phyloP scores from a whole-genome alignment of 139 green algal species.

The Closterium sp. region DNA sequence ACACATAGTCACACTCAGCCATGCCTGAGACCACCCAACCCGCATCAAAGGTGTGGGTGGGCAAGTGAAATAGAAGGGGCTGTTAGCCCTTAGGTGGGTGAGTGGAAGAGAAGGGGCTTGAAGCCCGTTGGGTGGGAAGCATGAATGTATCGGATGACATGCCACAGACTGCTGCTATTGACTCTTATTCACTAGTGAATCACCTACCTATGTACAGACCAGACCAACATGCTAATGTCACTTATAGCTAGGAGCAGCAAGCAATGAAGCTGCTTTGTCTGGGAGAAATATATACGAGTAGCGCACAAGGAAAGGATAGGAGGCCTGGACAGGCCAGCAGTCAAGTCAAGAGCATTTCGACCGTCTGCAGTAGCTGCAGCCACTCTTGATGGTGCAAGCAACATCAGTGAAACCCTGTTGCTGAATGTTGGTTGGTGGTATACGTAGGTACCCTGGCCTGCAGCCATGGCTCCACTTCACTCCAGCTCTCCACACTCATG shows the following conservation, averaged over 20 bases:
- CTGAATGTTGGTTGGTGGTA: background rate
- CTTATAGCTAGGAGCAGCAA: background rate
- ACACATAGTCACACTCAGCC: too few relatives aligned
- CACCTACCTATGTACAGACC: background rate
- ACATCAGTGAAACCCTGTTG: background rate
- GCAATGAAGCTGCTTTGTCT: background rate
- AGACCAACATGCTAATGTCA: background rate
- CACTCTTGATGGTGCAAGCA: background rate
- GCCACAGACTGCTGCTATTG: too few relatives aligned
- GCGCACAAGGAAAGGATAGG: background rate
- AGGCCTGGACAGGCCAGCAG: background rate
- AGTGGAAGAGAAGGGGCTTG: too few relatives aligned
- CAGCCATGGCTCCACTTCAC: background rate
- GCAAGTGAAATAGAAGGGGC: too few relatives aligned
- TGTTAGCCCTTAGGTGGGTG: too few relatives aligned
- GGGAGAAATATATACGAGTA: background rate
- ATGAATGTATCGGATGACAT: too few relatives aligned
- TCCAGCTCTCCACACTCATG: background rate
- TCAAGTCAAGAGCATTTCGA: background rate
- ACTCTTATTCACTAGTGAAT: background rate
- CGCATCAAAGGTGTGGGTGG: too few relatives aligned
- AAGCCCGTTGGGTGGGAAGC: too few relatives aligned
- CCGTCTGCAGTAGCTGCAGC: background rate
- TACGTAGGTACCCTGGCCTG: background rate
- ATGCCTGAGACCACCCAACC: too few relatives aligned